Conservation (phyloP, 169 alveolate genomes). For the Prorocentrum cordatum region DNA sequence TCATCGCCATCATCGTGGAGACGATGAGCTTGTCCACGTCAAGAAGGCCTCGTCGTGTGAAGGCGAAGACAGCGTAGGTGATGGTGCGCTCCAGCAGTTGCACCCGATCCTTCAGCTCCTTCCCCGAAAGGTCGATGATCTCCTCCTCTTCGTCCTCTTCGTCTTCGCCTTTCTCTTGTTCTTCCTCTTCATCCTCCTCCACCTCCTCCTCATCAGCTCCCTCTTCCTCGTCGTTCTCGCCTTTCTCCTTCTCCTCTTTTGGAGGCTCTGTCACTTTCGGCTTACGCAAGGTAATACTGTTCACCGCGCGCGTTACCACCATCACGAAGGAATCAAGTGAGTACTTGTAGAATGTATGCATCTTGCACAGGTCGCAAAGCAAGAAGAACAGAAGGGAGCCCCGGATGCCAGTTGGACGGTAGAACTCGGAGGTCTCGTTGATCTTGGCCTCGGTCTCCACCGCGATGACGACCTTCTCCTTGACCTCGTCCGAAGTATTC, state of each 20-base stretch:
- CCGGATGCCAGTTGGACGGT: constrained; percentile 88
- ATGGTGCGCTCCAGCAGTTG: constrained; percentile 80
- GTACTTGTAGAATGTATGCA: constrained; percentile 89
- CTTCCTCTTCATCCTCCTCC: background rate
- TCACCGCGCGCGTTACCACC: constrained; percentile 90
- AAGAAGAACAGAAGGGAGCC: constrained; percentile 90
- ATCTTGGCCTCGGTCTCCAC: constrained; percentile 86
- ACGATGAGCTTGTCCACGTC: constrained; percentile 90
- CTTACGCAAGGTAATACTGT: constrained; percentile 83
- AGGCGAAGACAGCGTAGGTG: constrained; percentile 85
- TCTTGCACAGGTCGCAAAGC: constrained; percentile 83
- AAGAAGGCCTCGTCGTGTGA: constrained; percentile 86
- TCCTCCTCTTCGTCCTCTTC: constrained; percentile 74
- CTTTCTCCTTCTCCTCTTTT: constrained; percentile 60
- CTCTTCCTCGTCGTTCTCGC: constrained; percentile 47
- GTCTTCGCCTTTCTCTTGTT: constrained; percentile 73
- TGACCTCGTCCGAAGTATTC: constrained; percentile 87
- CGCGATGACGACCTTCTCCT: constrained; percentile 89
- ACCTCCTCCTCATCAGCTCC: constrained; percentile 19
- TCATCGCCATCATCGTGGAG: constrained; percentile 76
- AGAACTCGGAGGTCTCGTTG: constrained; percentile 88
- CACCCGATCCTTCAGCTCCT: constrained; percentile 80
- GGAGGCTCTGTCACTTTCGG: constrained; percentile 71
- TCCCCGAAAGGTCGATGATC: constrained; percentile 78
- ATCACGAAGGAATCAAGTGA: constrained; percentile 89